Percentiles rank a stretch among this genome's conserved stretches.
Conservation (phyloP, 2,329 filamentous ascomycete species). For the Alternaria gansuensis region DNA sequence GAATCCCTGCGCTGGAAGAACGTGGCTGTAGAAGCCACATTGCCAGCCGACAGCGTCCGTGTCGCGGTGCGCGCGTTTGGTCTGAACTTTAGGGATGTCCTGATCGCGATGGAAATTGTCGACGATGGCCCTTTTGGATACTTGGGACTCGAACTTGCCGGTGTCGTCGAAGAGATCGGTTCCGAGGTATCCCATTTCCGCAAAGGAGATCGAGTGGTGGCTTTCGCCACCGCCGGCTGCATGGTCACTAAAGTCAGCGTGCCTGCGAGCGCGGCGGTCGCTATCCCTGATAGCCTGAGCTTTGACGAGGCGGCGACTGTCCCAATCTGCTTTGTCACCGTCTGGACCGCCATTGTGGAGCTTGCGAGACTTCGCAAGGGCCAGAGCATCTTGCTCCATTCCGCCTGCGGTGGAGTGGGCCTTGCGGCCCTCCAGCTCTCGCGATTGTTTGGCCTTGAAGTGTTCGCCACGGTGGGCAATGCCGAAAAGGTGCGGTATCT, state of each 20-base stretch:
- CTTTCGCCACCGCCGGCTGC: not conserved
- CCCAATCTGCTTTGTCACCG: no score
- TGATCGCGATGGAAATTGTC: no score
- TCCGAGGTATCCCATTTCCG: not conserved
- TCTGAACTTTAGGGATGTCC: conserved; percentile 26
- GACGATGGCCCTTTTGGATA: no score
- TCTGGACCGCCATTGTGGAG: no score
- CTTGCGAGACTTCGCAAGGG: conserved; percentile 32
- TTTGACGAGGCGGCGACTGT: conserved; percentile 3
- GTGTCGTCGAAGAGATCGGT: not conserved
- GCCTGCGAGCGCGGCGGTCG: not conserved
- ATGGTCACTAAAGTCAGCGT: no score
- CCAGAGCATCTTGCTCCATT: not conserved
- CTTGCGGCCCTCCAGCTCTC: conserved; percentile 38
- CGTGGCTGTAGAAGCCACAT: conserved; percentile 1
- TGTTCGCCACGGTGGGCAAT: conserved; percentile 1
- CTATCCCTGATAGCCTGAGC: not conserved
- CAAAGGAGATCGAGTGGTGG: not conserved
- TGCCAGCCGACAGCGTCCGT: no score
- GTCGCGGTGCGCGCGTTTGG: not conserved
- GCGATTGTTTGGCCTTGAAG: conserved; percentile 22
- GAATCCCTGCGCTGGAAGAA: conserved; percentile 15
- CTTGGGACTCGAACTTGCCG: not conserved
- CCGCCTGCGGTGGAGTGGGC: conserved; percentile 32
- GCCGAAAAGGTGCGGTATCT: conserved; percentile 18